Percentiles rank a stretch among this genome's conserved stretches.
phyloP scores from a whole-genome alignment of 2,329 filamentous ascomycete species.

The Mariannaea elegans region DNA sequence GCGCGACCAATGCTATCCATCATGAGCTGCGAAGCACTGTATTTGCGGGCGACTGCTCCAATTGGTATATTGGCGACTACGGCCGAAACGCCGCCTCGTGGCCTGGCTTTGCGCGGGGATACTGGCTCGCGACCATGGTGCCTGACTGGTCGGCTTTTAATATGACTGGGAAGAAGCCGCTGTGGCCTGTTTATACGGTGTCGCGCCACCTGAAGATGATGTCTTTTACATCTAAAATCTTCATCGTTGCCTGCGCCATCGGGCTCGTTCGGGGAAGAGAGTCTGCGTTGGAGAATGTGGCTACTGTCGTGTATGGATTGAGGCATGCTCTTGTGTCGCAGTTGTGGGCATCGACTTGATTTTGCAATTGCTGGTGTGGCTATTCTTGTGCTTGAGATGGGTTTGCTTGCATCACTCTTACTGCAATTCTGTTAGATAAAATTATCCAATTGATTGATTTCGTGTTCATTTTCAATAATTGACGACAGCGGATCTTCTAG shows the following conservation, averaged over 20 bases:
- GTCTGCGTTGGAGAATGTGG: not conserved
- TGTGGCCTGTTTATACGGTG: slow-evolving; percentile 8
- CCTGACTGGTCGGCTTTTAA: slow-evolving; percentile 23
- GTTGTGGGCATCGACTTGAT: not conserved
- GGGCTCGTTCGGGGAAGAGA: slow-evolving; percentile 7
- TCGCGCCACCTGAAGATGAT: not conserved
- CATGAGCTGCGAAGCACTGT: slow-evolving; percentile 24
- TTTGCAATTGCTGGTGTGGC: not conserved
- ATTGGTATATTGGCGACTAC: slow-evolving; percentile 31
- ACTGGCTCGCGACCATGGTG: slow-evolving; percentile 44
- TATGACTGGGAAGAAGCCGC: no score
- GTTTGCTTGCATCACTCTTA: no score
- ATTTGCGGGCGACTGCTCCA: slow-evolving; percentile 29
- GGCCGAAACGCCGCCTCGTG: slow-evolving; percentile 45
- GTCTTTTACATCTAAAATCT: slow-evolving; percentile 9
- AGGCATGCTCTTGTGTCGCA: slow-evolving; percentile 5
- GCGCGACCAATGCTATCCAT: slow-evolving; percentile 27
- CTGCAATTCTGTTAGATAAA: no score
- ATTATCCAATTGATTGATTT: no score
- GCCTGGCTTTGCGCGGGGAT: slow-evolving; percentile 44
- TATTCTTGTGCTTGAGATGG: no score
- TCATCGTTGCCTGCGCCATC: not conserved
- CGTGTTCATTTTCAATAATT: no score
- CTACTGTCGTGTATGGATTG: not conserved
- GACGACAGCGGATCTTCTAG: no score